Percentiles rank a stretch among this genome's conserved stretches.
Evolutionary conservation across 2,329 filamentous ascomycete genomes (phyloP).

Genomic region (Dichotomopilus funicola): DNA sequence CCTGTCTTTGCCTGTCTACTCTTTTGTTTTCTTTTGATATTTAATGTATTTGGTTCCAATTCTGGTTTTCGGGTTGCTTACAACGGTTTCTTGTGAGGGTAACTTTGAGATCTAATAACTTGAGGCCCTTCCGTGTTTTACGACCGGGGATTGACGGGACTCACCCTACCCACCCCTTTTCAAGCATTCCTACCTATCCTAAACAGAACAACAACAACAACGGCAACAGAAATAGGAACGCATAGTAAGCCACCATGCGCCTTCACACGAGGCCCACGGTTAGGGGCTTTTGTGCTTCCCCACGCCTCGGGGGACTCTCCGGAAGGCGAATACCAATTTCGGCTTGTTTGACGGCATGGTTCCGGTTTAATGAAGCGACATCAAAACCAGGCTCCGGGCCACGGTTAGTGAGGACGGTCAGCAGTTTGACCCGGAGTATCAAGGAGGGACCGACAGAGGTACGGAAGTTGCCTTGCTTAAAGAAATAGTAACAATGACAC

Average conservation of each 20-base stretch:
- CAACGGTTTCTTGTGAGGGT: neutral
- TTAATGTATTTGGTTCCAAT: neutral
- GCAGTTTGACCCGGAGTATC: constrained; percentile 21
- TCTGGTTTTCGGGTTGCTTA: neutral
- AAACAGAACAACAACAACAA: neutral
- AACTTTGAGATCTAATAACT: neutral
- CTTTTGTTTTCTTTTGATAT: too few species aligned
- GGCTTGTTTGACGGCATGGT: neutral
- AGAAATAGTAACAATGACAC: neutral
- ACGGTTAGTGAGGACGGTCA: constrained; percentile 4
- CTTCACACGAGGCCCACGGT: neutral
- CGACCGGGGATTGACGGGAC: too few species aligned
- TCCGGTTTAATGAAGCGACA: neutral
- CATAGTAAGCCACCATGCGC: constrained; percentile 1
- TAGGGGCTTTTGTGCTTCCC: neutral
- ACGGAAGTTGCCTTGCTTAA: neutral
- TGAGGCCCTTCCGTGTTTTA: too few species aligned
- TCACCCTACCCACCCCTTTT: neutral
- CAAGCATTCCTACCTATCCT: neutral
- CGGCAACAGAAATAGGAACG: neutral
- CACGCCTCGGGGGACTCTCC: neutral
- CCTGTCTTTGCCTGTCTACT: too few species aligned
- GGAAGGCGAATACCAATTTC: neutral
- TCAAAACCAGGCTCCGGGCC: neutral
- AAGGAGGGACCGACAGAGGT: constrained; percentile 21